Evolutionary conservation across 2,329 filamentous ascomycete genomes (phyloP), one percentile per base, ranked within the genome.

Genomic region (Cladorrhinum sp.): DNA sequence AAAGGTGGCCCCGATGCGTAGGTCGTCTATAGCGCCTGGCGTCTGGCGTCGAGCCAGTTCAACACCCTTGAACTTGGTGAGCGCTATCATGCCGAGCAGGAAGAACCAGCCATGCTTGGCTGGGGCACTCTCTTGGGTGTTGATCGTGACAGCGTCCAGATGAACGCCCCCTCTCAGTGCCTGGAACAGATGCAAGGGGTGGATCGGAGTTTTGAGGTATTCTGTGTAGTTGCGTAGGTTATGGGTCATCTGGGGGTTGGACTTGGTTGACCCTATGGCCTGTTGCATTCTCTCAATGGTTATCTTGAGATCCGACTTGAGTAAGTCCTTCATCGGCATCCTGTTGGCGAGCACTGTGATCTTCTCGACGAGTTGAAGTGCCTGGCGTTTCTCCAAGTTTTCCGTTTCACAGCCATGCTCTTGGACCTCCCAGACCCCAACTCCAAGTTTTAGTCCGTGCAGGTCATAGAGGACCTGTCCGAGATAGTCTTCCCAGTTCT

Each of bases 201-300:
- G 91, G 62, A 99, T 88, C 0, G 92, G 88, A 24, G 88, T 89
- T 71, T 91, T 93, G 54, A 98, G 79, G 69, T 90, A 95, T 25
- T 90, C 84, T 3, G 86, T 89, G 59, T 95, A 88, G 64, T 96
- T 87, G 57, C 92, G 88, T 59, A 91, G 82, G 73, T 99, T 99
- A 72, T 95, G 89, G n/a, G 88, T 83, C 75, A 96, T 88, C 63
- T 92, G 87, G 4, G 91, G 85, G 1, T 88, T 89, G 12, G 88
- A 85, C 72, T 93, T 96, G 25, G 89, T 85, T 57, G 85, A 84
- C 1, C 91, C 92, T 57, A 98, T 88, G 4, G 91, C 88, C 66
- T 91, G 87, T 72, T 98, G 93, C 75, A 99, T 91, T 67, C 93
- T 92, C 61, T 99, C 95, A 61, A 99, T 95, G 0, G 92, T 92